Evolutionary conservation across 2,329 filamentous ascomycete genomes (phyloP).

Genomic region (Fusarium liriodendri): DNA sequence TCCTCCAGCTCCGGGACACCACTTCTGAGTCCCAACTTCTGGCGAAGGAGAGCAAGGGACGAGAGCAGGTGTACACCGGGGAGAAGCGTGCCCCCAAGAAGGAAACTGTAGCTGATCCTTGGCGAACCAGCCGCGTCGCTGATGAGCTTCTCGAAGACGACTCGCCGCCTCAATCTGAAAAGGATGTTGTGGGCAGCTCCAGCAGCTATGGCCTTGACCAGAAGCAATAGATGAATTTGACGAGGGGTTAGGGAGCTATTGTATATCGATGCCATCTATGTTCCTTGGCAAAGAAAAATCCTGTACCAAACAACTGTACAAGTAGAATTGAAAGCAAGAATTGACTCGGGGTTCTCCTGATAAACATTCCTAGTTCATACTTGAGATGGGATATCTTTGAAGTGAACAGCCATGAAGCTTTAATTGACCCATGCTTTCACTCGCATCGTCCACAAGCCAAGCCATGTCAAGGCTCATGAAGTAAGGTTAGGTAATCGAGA

Average conservation of each 20-base stretch:
- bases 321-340: constrained; percentile 45
- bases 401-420: neutral
- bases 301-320: constrained; percentile 48
- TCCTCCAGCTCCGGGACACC: constrained; percentile 56
- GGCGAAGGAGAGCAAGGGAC: constrained; percentile 58
- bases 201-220: constrained; percentile 52
- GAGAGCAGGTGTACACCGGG: constrained; percentile 47
- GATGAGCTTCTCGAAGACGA: constrained; percentile 44
- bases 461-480: neutral
- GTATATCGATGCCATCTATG: constrained; percentile 42
- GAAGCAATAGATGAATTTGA: constrained; percentile 31
- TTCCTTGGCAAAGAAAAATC: constrained; percentile 33
- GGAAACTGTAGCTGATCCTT: constrained; percentile 22
- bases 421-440: neutral
- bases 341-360: constrained; percentile 35
- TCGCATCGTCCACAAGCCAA: neutral
- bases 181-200: constrained; percentile 55
- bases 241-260: constrained; percentile 10
- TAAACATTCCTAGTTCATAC: neutral
- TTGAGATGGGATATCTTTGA: neutral
- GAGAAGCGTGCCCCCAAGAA: constrained; percentile 32
- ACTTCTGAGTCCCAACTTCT: constrained; percentile 55
- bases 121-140: constrained; percentile 40
- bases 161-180: constrained; percentile 53
- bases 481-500: neutral